Evolutionary conservation across 2,329 filamentous ascomycete species (phyloP), one percentile per base, ranked within the genome.

Genomic region (Phoma herbarum): DNA sequence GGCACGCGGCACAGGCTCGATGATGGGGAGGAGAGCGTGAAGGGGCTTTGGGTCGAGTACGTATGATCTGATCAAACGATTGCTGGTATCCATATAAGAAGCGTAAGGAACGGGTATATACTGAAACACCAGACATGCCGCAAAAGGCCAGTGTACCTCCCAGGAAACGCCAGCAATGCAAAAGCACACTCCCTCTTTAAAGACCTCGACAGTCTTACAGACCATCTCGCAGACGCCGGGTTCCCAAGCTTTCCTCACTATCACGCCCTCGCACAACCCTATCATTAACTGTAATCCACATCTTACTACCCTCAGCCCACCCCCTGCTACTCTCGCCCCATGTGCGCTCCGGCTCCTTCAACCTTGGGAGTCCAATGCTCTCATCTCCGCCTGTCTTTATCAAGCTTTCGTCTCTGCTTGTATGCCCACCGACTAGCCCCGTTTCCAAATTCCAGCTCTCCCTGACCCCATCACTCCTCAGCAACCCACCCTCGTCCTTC

Each of bases 41-140:
- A 64, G 11, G 71, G 71, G 5, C 2, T 74, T 11, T 74, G 68
- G 68, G 31, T 74, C 3, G 68, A 71, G 29, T 66, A 69, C 48
- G 47, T 66, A 14, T 71, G 39, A 58, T 29, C 9, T 31, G 10
- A 29, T 29, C 7, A 11, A 29, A 10, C 10, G 28, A 5, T 10
- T 5, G 31, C n/a, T 35, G 31, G 16, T 11, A n/a, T 35, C 14
- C n/a, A 35, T 18, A 16, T 35, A 35, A 2, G 16, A 35, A 2
- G 1, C 2, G 11, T 18, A n/a, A 35, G 6, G 31, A n/a, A 35
- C 16, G 31, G 31, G 31, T 35, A 18, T 35, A 35, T n/a, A n/a
- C 16, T 18, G 16, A 6, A 33, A n/a, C 31, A 35, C 31, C 31
- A 18, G 4, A 7, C 5, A 35, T 16, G 31, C 31, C 14, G 14